These are phyloP conservation scores for Phytophthora pini DNA, from an alignment of 352 stramenopile species.

Conservation along the genomic window DNA sequence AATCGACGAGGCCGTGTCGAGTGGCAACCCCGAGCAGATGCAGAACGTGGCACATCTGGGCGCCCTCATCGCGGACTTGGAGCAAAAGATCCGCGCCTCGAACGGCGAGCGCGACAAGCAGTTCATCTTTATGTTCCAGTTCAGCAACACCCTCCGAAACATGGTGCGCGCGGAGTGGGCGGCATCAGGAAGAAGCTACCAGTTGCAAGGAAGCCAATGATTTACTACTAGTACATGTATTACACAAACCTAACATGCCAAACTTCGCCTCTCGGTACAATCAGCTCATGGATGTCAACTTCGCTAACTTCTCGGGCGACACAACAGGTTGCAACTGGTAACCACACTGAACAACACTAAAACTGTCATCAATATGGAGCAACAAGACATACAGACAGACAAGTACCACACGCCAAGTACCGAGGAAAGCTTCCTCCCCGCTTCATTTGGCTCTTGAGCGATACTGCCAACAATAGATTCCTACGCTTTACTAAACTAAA, in stretches of 20 bases:
- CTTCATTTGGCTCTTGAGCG: too few species aligned
- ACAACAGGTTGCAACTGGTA: too few species aligned
- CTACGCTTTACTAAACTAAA: background rate
- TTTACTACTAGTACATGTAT: background rate
- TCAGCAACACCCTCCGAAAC: constrained; percentile 47
- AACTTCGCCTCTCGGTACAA: too few species aligned
- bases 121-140: constrained; percentile 76
- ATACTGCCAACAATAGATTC: too few species aligned
- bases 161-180: constrained; percentile 43
- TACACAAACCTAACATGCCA: too few species aligned
- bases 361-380: too few species aligned
- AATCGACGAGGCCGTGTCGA: constrained; percentile 59
- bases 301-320: too few species aligned
- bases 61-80: constrained; percentile 39
- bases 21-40: constrained; percentile 50
- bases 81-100: constrained; percentile 39
- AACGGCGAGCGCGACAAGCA: constrained; percentile 57
- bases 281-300: too few species aligned
- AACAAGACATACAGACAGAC: too few species aligned
- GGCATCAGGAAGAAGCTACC: constrained; percentile 16
- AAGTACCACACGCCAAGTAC: too few species aligned
- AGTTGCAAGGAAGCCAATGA: constrained; percentile 18
- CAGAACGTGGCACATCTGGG: constrained; percentile 48
- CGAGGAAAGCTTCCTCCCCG: too few species aligned
- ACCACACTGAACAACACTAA: too few species aligned